Evolutionary conservation across 2,329 filamentous ascomycete genomes (phyloP).

Genomic region (Mycosphaerella sp.): DNA sequence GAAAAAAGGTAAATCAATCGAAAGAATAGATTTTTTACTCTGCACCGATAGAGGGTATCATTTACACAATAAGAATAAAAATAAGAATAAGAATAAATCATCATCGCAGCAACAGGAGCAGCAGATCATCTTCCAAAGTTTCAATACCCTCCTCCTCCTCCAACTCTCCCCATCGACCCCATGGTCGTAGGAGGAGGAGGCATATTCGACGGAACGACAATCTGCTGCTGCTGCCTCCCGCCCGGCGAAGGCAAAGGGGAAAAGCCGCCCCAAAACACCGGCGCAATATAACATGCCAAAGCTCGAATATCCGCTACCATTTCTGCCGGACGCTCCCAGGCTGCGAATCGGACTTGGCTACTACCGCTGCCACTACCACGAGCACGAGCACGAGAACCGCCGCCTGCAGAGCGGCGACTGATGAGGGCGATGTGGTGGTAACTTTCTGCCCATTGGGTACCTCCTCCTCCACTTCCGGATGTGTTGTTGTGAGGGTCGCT

Average conservation of each 20-base stretch:
- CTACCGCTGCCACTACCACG: too few relatives aligned
- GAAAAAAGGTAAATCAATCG: too few relatives aligned
- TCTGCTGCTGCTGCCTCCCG: slow-evolving; percentile 2
- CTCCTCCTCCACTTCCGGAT: slow-evolving; percentile 7
- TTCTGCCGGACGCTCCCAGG: slow-evolving; percentile 38
- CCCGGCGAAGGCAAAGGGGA: not conserved
- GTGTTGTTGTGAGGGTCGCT: slow-evolving; percentile 8
- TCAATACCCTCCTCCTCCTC: too few relatives aligned
- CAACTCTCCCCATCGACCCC: not conserved
- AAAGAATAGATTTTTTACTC: too few relatives aligned
- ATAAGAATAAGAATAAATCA: too few relatives aligned
- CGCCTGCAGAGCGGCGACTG: slow-evolving; percentile 29
- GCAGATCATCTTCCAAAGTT: too few relatives aligned
- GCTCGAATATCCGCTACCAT: slow-evolving; percentile 40
- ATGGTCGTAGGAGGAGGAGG: not conserved
- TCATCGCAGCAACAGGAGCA: too few relatives aligned
- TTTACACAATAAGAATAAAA: too few relatives aligned
- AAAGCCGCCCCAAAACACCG: slow-evolving; percentile 4
- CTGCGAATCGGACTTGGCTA: slow-evolving; percentile 20
- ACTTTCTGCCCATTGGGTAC: slow-evolving; percentile 36
- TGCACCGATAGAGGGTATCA: too few relatives aligned
- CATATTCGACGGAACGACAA: not conserved
- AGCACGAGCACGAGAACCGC: slow-evolving; percentile 12
- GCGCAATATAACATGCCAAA: slow-evolving; percentile 25
- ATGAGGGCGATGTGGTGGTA: slow-evolving; percentile 36